Conservation (phyloP, 208 protist genomes). For the Wallacemonas sp. region DNA sequence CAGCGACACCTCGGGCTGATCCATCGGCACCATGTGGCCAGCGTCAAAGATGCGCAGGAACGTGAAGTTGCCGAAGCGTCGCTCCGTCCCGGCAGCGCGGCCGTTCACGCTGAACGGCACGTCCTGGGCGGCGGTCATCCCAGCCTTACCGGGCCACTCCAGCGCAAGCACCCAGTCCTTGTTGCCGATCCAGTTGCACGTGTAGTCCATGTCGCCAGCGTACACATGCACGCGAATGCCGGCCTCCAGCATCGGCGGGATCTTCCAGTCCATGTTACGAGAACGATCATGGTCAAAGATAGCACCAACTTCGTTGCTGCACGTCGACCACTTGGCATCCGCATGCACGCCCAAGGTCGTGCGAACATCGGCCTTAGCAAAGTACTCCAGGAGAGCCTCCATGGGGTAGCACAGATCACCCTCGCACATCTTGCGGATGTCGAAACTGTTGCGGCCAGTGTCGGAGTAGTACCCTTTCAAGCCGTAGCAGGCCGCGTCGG, state of each 20-base stretch:
- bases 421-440: conserved; percentile 67
- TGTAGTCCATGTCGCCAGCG: conserved; percentile 90
- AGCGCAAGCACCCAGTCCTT: conserved; percentile 72
- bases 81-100: conserved; percentile 32
- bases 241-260: conserved; percentile 63
- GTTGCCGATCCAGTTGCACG: conserved; percentile 94
- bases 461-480: conserved; percentile 17
- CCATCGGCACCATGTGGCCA: conserved; percentile 90
- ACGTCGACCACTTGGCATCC: conserved; percentile 44
- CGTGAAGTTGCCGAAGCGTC: conserved; percentile 46
- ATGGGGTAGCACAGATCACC: conserved; percentile 88
- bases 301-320: conserved; percentile 48
- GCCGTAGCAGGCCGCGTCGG: conserved; percentile 59
- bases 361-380: conserved; percentile 47
- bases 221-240: conserved; percentile 90
- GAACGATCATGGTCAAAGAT: conserved; percentile 67
- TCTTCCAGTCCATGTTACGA: conserved; percentile 58
- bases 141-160: conserved; percentile 68
- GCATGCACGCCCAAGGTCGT: conserved; percentile 50
- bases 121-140: conserved; percentile 47
- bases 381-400: conserved; percentile 40
- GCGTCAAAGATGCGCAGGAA: conserved; percentile 83
- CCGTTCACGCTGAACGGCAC: conserved; percentile 30
- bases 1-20: conserved; percentile 66
- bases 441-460: conserved; percentile 85